A percentile compares a stretch with the other conserved stretches of the same genome.
phyloP scores from a whole-genome alignment of 1,139 yeast genomes.

The Scheffersomyces lignicola region DNA sequence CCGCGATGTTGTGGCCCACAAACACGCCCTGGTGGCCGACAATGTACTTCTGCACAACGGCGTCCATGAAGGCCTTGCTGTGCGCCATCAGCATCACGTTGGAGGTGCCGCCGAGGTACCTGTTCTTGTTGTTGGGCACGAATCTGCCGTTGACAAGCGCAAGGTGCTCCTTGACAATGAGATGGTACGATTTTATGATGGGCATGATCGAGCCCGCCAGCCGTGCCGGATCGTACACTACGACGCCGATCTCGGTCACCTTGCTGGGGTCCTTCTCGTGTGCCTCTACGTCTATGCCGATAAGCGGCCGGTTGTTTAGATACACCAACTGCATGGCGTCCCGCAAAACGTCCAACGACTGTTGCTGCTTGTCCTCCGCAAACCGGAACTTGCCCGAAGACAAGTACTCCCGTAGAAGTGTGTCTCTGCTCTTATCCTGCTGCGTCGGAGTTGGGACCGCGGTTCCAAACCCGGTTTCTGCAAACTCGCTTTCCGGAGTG shows the following conservation, averaged over 20 bases:
- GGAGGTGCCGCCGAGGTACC: conserved; percentile 61
- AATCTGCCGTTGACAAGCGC: conserved; percentile 50
- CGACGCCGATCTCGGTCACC: conserved; percentile 70
- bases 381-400: conserved; percentile 18
- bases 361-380: conserved; percentile 14
- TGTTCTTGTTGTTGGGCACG: conserved; percentile 63
- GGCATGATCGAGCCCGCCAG: conserved; percentile 46
- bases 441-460: not conserved
- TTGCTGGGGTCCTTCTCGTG: conserved; percentile 49
- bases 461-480: not conserved
- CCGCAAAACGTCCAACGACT: conserved; percentile 18
- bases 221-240: conserved; percentile 60
- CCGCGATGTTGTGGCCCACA: conserved; percentile 69
- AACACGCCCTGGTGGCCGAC: conserved; percentile 29
- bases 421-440: conserved; percentile 2
- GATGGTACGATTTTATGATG: conserved; percentile 51
- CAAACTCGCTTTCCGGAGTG: too few relatives aligned
- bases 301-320: conserved; percentile 36
- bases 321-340: conserved; percentile 28
- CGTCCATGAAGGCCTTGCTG: conserved; percentile 40
- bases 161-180: conserved; percentile 54
- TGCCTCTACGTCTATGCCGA: conserved; percentile 70
- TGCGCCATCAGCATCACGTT: conserved; percentile 36
- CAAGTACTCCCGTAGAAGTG: conserved; percentile 17
- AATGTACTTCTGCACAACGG: conserved; percentile 45